phyloP scores from a whole-genome alignment of 306 rosid species.

The Vachellia pachyceras region DNA sequence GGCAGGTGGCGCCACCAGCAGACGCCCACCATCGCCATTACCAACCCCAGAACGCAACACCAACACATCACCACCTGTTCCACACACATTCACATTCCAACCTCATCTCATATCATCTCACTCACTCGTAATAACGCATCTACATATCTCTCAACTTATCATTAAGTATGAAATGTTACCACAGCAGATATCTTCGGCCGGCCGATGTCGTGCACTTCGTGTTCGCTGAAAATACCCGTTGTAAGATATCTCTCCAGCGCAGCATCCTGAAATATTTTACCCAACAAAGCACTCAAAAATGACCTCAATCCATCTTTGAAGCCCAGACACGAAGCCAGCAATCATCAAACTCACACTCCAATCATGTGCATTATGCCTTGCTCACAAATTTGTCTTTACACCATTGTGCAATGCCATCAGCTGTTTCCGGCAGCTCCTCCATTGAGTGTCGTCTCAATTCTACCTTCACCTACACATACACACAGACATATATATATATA shows the following conservation, averaged over 20 bases:
- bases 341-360: neutral
- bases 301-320: neutral
- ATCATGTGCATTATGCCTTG: constrained; percentile 53
- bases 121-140: no score
- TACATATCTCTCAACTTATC: no score
- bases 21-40: constrained; percentile 41
- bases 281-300: neutral
- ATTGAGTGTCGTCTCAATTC: constrained; percentile 71
- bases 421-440: constrained; percentile 80
- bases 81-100: neutral
- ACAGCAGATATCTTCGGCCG: constrained; percentile 68
- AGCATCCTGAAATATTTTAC: constrained; percentile 66
- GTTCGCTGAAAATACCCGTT: constrained; percentile 65
- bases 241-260: constrained; percentile 65
- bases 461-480: constrained; percentile 59
- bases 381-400: constrained; percentile 74
- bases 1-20: constrained; percentile 61
- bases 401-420: constrained; percentile 82
- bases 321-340: neutral
- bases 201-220: constrained; percentile 48
- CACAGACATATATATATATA: no score
- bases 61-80: constrained; percentile 66
- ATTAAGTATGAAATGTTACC: constrained; percentile 44
- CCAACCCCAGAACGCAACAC: constrained; percentile 54
- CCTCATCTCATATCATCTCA: no score